Conservation (phyloP, 148 eudicot genomes). For the Rhododendron williamsianum region DNA sequence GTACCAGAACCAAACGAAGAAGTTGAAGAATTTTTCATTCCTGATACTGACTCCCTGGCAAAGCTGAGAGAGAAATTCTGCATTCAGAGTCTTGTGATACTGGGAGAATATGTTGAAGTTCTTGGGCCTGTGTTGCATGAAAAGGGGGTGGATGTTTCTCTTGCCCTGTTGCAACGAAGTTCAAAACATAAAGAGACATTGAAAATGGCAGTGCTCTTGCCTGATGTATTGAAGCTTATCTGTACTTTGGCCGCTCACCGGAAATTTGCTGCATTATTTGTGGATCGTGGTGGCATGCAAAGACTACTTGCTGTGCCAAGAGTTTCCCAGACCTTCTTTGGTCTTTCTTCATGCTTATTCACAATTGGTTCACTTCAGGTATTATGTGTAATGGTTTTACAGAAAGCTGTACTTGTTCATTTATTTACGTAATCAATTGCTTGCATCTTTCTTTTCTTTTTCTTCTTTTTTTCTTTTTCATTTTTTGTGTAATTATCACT, state of each 20-base stretch:
- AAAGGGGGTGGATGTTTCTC: constrained; percentile 94
- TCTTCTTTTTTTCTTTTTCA: background rate
- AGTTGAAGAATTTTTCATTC: constrained; percentile 57
- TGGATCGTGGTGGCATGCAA: constrained; percentile 96
- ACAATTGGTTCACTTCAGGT: constrained; percentile 97
- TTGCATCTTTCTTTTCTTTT: background rate
- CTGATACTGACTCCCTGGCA: constrained; percentile 52
- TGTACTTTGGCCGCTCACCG: constrained; percentile 92
- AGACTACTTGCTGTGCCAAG: constrained; percentile 79
- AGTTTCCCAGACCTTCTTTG: constrained; percentile 63
- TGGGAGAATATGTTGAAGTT: constrained; percentile 98
- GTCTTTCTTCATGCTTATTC: constrained; percentile 91
- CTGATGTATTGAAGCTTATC: constrained; percentile 84
- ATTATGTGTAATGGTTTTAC: constrained; percentile 7
- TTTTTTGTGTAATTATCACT: background rate
- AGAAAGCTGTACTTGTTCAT: background rate
- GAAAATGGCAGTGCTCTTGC: constrained; percentile 44
- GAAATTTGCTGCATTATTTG: constrained; percentile 86
- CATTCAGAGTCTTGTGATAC: constrained; percentile 79
- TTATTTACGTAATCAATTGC: background rate
- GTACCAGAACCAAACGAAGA: constrained; percentile 55
- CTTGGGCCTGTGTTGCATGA: constrained; percentile 91
- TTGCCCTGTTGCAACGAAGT: constrained; percentile 60
- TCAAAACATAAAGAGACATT: constrained; percentile 49
- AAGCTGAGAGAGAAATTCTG: constrained; percentile 76